Evolutionary conservation across 148 eudicot species (phyloP), one percentile per base, ranked within the genome.

Genomic region (Rhododendron kiyosumense): DNA sequence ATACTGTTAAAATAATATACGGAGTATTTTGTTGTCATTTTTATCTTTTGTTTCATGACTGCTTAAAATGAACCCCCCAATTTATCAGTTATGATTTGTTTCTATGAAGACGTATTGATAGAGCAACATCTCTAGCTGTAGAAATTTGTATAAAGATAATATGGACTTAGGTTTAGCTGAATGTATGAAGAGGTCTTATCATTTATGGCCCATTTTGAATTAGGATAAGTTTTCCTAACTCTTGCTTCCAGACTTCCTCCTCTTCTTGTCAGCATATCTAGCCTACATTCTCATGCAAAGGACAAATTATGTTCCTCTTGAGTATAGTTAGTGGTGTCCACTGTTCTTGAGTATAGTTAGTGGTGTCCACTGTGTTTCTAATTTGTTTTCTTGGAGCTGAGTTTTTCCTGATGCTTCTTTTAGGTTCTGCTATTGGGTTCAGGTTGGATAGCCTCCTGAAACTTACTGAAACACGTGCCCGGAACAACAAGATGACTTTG

Each of bases 341-440:
- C 52, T 45, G 81, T 43, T 54, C 73, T 38, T 51, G 85, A 51
- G 32, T 45, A 83, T 83, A 77, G 18, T 69, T 69, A 10, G 15
- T 43, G 11, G 41, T 24, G 4, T 43, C 32, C 32, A 11, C 52
- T 45, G 81, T 43, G 18, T 10, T 32, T 8, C 28, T 63, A 8
- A 20, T 78, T 78, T 78, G 28, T 43, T 59, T 59, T 10, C 51
- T 9, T 69, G 8, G 69, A 22, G 88, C 78, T 86, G 65, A 74
- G 20, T 81, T 71, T 67, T 74, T 85, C 24, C 20, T 24, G 57
- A 71, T 84, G 63, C 73, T 67, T 75, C 63, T 79, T 87, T 78
- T 86, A 96, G 99, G 99, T 9, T 90, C 98, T 90, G 99, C 99
- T 87, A 87, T 94, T 92, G 99, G 98, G 85, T 96, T 96, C 91